Evolutionary conservation across 2,329 filamentous ascomycete genomes (phyloP), one percentile per base, ranked within the genome.

Genomic region (Phoma herbarum): DNA sequence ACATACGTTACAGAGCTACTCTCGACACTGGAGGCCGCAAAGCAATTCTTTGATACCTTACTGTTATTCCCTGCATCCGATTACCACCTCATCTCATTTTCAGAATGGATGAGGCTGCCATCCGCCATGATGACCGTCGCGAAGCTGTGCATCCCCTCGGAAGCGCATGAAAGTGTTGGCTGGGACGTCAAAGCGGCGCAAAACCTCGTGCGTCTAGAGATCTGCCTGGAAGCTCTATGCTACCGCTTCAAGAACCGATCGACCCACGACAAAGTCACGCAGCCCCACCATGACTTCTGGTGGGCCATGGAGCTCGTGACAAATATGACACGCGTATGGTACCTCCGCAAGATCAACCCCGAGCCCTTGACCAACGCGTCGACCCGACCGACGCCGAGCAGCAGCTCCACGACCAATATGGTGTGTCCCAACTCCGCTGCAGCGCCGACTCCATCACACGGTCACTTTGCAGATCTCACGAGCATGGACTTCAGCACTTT

Each of bases 41-140:
- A 82, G 59, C 83, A 87, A 41, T 85, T 87, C 3, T 86, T 94
- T 33, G 87, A 92, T 74, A 81, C 87, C 60, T 85, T 95, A 28
- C 83, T 94, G 4, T 85, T 84, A 23, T 84, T 93, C 22, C 84
- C 87, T 4, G 92, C 90, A n/a, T 92, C 66, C 0, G 65, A 74
- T 4, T 75, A 75, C 46, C 63, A 73, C 48, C 56, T 72, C 1
- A 58, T 76, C 12, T 70, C 73, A 3, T 75, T 75, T 29, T 60
- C 68, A 8, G 73, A 75, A 37, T 76, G 74, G 73, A 71, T 71
- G 65, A 68, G 68, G 12, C 55, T 76, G 8, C 74, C 74, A 6
- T 52, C 62, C 16, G 71, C 71, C 8, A 65, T 75, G 20, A 71
- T 73, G 58, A 72, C 65, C 0, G 55, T 73, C 6, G 59, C 73